Percentiles rank a stretch among this genome's conserved stretches.
Evolutionary conservation across 2,329 filamentous ascomycete species (phyloP).

Genomic region (Knufia petricola): DNA sequence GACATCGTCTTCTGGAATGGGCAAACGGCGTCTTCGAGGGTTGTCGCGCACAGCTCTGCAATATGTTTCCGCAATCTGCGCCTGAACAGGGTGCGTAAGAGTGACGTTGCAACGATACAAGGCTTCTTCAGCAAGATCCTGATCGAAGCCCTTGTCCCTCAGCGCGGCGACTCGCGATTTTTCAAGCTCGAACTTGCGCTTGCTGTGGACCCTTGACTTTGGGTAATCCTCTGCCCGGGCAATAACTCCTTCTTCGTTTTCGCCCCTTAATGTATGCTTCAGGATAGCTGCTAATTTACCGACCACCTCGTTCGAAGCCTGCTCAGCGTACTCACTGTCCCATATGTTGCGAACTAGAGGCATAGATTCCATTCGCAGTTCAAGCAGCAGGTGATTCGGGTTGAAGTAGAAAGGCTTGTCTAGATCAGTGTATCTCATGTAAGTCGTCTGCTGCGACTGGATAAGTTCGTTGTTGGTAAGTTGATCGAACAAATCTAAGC

Average conservation of each 20-base stretch:
- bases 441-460: constrained; percentile 60
- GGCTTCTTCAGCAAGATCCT: constrained; percentile 64
- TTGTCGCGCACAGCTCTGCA: constrained; percentile 55
- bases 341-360: constrained; percentile 70
- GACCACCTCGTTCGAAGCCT: constrained; percentile 64
- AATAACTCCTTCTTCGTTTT: constrained; percentile 59
- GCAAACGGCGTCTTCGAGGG: constrained; percentile 52
- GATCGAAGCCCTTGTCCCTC: constrained; percentile 43
- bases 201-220: constrained; percentile 35
- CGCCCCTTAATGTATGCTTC: constrained; percentile 65
- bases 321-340: constrained; percentile 70
- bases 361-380: constrained; percentile 70
- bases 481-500: constrained; percentile 55
- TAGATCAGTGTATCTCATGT: constrained; percentile 45
- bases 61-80: constrained; percentile 59
- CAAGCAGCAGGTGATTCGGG: constrained; percentile 70
- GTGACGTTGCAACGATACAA: constrained; percentile 71
- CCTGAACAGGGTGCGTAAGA: constrained; percentile 17
- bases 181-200: constrained; percentile 45
- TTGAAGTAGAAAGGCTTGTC: constrained; percentile 53
- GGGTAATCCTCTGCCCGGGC: constrained; percentile 53
- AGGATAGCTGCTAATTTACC: constrained; percentile 76
- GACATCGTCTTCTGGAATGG: constrained; percentile 40
- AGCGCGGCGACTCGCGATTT: constrained; percentile 37
- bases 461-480: constrained; percentile 68